These are phyloP conservation scores for Monocercomonoides exilis DNA, from an alignment of 78 protist genomes.

Conservation along the genomic window DNA sequence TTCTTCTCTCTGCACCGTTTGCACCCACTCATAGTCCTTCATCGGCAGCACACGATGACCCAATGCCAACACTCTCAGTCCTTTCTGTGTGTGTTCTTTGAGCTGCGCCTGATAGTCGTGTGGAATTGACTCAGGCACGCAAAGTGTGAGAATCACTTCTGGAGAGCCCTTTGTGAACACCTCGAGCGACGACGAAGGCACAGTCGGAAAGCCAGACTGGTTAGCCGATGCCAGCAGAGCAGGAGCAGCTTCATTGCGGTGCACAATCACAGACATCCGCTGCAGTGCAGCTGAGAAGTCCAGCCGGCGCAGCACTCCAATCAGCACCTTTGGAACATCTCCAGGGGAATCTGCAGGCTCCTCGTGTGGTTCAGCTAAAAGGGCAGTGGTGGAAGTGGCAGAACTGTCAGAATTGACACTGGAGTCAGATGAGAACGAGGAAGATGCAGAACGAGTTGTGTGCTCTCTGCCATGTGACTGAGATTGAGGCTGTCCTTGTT, in stretches of 20 bases:
- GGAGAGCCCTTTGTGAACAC: conserved; percentile 72
- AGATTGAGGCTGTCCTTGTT: too few species aligned
- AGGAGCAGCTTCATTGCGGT: background rate
- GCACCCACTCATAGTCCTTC: background rate
- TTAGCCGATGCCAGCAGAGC: too few species aligned
- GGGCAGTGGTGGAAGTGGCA: background rate
- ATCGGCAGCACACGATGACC: background rate
- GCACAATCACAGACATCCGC: conserved; percentile 57
- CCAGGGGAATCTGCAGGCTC: background rate
- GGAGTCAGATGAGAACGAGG: background rate
- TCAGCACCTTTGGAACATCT: conserved; percentile 7
- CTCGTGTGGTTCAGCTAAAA: background rate
- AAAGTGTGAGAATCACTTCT: conserved; percentile 53
- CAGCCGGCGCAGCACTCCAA: conserved; percentile 37
- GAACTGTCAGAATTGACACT: background rate
- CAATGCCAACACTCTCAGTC: conserved; percentile 68
- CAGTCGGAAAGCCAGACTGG: background rate
- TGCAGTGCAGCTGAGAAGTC: conserved; percentile 52
- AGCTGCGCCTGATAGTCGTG: conserved; percentile 22
- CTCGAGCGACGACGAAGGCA: background rate
- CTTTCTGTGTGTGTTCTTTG: conserved; percentile 44
- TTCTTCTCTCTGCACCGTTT: conserved; percentile 3
- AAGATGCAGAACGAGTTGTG: background rate
- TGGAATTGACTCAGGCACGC: conserved; percentile 20
- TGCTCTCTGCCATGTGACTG: background rate